Base-by-base conservation (phyloP, 805 yeast genomes). In the Yamadazyma endophytica region DNA sequence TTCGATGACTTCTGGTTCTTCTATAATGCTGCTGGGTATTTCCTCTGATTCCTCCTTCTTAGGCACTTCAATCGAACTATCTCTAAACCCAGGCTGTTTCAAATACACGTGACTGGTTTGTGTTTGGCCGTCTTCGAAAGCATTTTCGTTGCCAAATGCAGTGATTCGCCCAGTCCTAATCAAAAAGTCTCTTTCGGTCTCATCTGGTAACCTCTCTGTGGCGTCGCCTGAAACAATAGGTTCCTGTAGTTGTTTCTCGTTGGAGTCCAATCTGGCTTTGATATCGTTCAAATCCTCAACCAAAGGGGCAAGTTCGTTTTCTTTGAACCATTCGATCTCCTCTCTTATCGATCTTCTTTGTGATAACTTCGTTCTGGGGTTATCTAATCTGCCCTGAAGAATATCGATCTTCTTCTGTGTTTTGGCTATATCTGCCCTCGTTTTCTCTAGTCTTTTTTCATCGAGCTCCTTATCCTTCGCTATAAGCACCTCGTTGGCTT, bases 141-240 rank as follows among this genome's bases (percentile, higher is more conserved):
- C 79, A 24, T 69, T 66, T 13, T 75, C 59, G 18, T 75, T 74
- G 8, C 96, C 95, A 64, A 92, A 92, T 1, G 97, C 97, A 0
- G 98, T 92, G 34, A 88, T 76, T 52, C 87, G 79, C 17, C 98
- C 98, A 0, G 90, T 89, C 42, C 98, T 69, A 0, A 92, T 75
- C 38, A 92, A 64, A 49, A 58, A 89, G 30, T 89, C 97, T 35
- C 75, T 75, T 48, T 82, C 83, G 0, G 87, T 58, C 49, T 92
- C 97, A n/a, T 74, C 83, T 0, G 82, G 77, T 5, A 73, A 63
- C 40, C 68, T 64, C 1, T 50, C 8, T 36, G 47, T 4, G 36
- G 39, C 2, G 33, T 36, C 2, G 28, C 41, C 2, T n/a, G n/a
- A n/a, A n/a, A n/a, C n/a, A n/a, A n/a, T n/a, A n/a, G n/a, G n/a